Conservation (phyloP, 352 stramenopile genomes). For the Phytopythium mirpurense region DNA sequence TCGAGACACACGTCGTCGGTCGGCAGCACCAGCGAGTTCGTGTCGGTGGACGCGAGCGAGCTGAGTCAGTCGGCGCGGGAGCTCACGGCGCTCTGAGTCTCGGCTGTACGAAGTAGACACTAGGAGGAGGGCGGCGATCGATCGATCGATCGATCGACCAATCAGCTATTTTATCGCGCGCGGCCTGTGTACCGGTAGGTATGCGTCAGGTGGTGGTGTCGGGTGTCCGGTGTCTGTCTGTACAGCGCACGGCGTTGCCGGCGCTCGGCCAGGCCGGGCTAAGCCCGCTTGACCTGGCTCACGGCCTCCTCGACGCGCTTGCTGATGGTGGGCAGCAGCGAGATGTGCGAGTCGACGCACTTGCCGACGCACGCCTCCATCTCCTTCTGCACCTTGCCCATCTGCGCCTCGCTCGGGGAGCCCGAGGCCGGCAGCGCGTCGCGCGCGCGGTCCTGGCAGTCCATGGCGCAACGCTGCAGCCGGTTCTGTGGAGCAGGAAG, state of each 20-base stretch:
- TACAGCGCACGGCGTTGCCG: not conserved
- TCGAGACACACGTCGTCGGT: slow-evolving; percentile 33
- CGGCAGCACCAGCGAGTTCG: slow-evolving; percentile 32
- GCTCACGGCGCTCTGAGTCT: slow-evolving; percentile 23
- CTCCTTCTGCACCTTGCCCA: slow-evolving; percentile 57
- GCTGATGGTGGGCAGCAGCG: slow-evolving; percentile 65
- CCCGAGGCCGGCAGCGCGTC: slow-evolving; percentile 54
- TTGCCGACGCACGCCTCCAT: slow-evolving; percentile 69
- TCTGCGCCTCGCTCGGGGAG: slow-evolving; percentile 65
- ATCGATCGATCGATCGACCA: not conserved
- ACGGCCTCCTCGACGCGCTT: slow-evolving; percentile 72
- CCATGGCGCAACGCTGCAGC: slow-evolving; percentile 80
- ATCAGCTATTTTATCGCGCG: slow-evolving; percentile 9
- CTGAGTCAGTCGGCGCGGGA: slow-evolving; percentile 7
- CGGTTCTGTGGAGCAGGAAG: slow-evolving; percentile 61
- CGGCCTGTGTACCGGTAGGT: too few relatives aligned
- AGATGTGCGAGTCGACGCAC: slow-evolving; percentile 75
- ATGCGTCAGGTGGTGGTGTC: too few relatives aligned
- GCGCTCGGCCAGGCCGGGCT: too few relatives aligned
- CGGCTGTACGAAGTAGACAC: too few relatives aligned
- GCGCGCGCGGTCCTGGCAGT: slow-evolving; percentile 81
- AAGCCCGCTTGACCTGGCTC: slow-evolving; percentile 59
- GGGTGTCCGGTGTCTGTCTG: too few relatives aligned
- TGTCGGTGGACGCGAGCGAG: slow-evolving; percentile 13
- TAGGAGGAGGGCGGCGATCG: too few relatives aligned